These are phyloP conservation scores for Neonectria coccinea DNA, from an alignment of 2,329 filamentous ascomycete genomes.

Conservation along the genomic window DNA sequence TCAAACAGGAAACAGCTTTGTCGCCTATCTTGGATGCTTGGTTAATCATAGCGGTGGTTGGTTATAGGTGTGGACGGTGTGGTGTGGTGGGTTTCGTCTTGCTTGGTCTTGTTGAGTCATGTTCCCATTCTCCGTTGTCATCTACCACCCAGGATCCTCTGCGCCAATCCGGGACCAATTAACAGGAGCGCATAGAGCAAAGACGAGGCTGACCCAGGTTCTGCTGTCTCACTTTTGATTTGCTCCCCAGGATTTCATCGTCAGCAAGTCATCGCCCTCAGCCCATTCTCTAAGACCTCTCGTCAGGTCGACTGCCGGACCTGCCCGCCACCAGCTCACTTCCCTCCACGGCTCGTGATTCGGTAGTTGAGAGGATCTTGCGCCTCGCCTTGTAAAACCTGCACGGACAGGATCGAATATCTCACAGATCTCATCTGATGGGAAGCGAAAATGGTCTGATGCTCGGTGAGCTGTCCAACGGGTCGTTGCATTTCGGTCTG, in stretches of 20 bases:
- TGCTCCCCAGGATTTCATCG: slow-evolving; percentile 6
- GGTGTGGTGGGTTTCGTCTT: slow-evolving; percentile 2
- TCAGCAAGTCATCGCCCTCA: slow-evolving; percentile 13
- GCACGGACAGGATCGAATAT: slow-evolving; percentile 12
- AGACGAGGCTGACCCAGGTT: neutral
- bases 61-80: slow-evolving; percentile 2
- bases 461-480: neutral
- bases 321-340: slow-evolving; percentile 22
- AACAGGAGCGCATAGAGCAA: slow-evolving; percentile 9
- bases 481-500: slow-evolving; percentile 1
- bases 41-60: slow-evolving; percentile 7
- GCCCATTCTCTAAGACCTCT: slow-evolving; percentile 23
- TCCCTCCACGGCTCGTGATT: slow-evolving; percentile 6
- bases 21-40: slow-evolving; percentile 1
- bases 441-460: slow-evolving; percentile 27
- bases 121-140: neutral
- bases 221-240: slow-evolving; percentile 9
- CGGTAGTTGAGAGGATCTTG: slow-evolving; percentile 11
- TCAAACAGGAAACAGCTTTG: slow-evolving; percentile 31
- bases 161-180: slow-evolving; percentile 1
- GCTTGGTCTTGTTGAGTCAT: neutral
- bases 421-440: slow-evolving; percentile 10
- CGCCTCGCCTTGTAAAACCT: slow-evolving; percentile 9
- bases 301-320: slow-evolving; percentile 21
- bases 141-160: neutral